phyloP scores from a whole-genome alignment of 257 asterid species.

The Cruciata laevipes region DNA sequence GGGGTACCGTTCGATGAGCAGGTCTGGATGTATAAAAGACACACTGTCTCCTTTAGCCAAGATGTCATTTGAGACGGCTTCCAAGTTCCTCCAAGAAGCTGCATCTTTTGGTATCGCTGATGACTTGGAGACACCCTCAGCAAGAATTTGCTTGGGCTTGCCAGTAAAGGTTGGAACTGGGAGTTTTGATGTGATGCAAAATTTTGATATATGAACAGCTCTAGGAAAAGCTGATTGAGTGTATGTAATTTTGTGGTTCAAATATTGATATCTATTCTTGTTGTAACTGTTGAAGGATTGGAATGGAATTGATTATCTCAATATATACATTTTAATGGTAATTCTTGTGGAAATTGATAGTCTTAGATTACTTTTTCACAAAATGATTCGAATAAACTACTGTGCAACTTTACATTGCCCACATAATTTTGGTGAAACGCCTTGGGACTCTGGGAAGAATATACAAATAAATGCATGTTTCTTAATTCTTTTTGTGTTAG shows the following conservation, averaged over 20 bases:
- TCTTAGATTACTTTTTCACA: no score
- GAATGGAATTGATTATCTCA: background rate
- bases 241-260: background rate
- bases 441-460: background rate
- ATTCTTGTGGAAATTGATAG: no score
- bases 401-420: no score
- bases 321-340: no score
- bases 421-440: background rate
- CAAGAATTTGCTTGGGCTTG: constrained; percentile 81
- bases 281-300: background rate
- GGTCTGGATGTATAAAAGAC: constrained; percentile 74
- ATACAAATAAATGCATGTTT: no score
- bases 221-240: background rate
- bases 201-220: constrained; percentile 23
- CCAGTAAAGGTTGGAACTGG: constrained; percentile 94
- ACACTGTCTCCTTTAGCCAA: constrained; percentile 68
- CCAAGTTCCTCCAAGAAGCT: constrained; percentile 83
- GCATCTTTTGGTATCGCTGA: constrained; percentile 62
- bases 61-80: constrained; percentile 89
- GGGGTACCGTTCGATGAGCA: constrained; percentile 79
- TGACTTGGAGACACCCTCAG: constrained; percentile 64
- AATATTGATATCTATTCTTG: background rate
- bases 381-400: no score
- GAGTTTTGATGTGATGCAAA: constrained; percentile 78
- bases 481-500: no score